Conservation (phyloP, 2,329 filamentous ascomycete species). For the Calonectria hongkongensis region DNA sequence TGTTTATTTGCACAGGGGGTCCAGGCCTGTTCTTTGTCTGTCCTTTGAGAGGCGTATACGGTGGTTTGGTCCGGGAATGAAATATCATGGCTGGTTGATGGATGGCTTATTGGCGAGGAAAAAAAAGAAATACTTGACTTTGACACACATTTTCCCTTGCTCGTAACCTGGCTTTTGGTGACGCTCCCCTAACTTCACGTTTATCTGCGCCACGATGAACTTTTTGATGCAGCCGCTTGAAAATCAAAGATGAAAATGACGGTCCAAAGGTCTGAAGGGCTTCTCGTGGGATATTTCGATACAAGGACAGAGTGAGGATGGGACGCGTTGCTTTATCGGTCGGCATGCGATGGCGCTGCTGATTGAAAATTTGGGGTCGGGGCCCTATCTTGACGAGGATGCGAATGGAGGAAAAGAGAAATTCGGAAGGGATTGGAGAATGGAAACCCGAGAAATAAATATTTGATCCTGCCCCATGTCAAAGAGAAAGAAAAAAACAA, state of each 20-base stretch:
- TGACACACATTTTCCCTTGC: background rate
- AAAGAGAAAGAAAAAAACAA: background rate
- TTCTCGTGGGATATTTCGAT: background rate
- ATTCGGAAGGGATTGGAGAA: background rate
- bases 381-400: background rate
- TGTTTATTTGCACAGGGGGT: constrained; percentile 44
- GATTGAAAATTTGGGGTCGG: background rate
- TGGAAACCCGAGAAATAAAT: background rate
- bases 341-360: background rate
- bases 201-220: background rate
- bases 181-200: background rate
- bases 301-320: background rate
- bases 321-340: constrained; percentile 5
- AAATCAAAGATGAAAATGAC: background rate
- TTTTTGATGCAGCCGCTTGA: background rate
- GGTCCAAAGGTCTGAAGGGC: background rate
- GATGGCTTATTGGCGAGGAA: constrained; percentile 25
- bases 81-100: constrained; percentile 38
- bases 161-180: background rate
- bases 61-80: constrained; percentile 51
- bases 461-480: constrained; percentile 4
- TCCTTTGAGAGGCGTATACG: constrained; percentile 52
- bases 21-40: constrained; percentile 38
- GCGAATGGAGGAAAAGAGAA: background rate
- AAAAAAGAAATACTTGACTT: constrained; percentile 24